Evolutionary conservation across 495 filamentous ascomycete species (phyloP), one percentile per base, ranked within the genome.

Genomic region (Podospora pseudopauciseta): DNA sequence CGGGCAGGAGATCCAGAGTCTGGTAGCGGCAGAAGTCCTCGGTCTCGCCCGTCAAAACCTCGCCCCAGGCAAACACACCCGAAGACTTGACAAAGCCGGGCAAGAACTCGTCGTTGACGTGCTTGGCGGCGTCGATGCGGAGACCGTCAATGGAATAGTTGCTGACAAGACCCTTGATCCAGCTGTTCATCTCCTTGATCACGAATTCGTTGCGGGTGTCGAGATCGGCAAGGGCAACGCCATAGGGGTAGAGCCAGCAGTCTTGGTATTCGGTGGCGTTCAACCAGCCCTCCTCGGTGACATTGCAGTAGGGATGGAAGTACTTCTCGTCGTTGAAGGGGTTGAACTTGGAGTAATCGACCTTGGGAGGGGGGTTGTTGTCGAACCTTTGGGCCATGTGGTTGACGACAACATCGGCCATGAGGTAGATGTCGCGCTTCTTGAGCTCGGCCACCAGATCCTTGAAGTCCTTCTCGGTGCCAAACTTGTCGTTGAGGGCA

Each of bases 61-160:
- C 91, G 0, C 91, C 90, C 9, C 89, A 77, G 39, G 86, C 83
- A 77, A 91, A 92, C 4, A 94, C 87, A n/a, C 89, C 90, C 0
- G 90, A 86, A 30, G 90, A 86, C 44, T 78, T 69, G 55, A 84
- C 82, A 73, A 90, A 93, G 0, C 68, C 76, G 0, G 86, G 76
- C 82, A 87, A 92, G 80, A 93, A 94, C 23, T 79, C 82, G 59
- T 88, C 87, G 72, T 90, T 83, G 60, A 93, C 88, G 69, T 95
- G 86, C 70, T 87, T 88, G 54, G 87, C 89, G 0, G 89, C 90
- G 72, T 94, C 92, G 57, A 94, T 81, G 27, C 92, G 89, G 32
- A 96, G 84, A 9, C 90, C 92, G 69, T 96, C 92, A 69, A 96
- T 90, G 30, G 83, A 85, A 76, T 94, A 95, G 70, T 90, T 89